phyloP scores from a whole-genome alignment of 2,329 filamentous ascomycete genomes.

The Cercospora citrullina region DNA sequence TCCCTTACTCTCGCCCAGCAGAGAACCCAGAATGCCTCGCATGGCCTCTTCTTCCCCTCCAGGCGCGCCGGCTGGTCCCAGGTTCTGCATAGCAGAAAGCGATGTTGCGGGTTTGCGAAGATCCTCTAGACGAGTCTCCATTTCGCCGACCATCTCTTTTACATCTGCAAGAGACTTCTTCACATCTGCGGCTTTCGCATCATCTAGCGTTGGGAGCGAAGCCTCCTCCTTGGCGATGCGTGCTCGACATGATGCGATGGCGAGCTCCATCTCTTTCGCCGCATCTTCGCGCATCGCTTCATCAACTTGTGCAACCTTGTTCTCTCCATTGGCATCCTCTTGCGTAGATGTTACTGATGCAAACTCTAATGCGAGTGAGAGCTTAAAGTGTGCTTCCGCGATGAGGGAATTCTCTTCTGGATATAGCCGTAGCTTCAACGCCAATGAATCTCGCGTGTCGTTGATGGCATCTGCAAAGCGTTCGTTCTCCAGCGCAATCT shows the following conservation, averaged over 20 bases:
- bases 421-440: slow-evolving; percentile 76
- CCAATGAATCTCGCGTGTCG: slow-evolving; percentile 75
- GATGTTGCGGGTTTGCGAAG: slow-evolving; percentile 64
- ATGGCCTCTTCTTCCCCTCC: slow-evolving; percentile 47
- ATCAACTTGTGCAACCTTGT: slow-evolving; percentile 56
- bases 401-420: slow-evolving; percentile 79
- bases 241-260: slow-evolving; percentile 69
- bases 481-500: slow-evolving; percentile 97
- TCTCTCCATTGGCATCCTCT: slow-evolving; percentile 43
- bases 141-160: slow-evolving; percentile 75
- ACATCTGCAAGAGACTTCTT: slow-evolving; percentile 67
- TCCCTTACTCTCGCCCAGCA: slow-evolving; percentile 62
- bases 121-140: slow-evolving; percentile 74
- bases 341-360: slow-evolving; percentile 69
- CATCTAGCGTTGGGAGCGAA: slow-evolving; percentile 57
- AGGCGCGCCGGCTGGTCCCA: slow-evolving; percentile 50
- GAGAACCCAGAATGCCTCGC: slow-evolving; percentile 63
- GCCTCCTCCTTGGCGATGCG: slow-evolving; percentile 71
- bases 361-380: slow-evolving; percentile 92
- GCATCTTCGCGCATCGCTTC: slow-evolving; percentile 71
- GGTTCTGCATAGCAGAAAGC: slow-evolving; percentile 48
- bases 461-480: slow-evolving; percentile 84
- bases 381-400: slow-evolving; percentile 94
- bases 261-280: slow-evolving; percentile 68
- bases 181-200: slow-evolving; percentile 61